Evolutionary conservation across 2,329 filamentous ascomycete genomes (phyloP).

Genomic region (Fusarium liriodendri): DNA sequence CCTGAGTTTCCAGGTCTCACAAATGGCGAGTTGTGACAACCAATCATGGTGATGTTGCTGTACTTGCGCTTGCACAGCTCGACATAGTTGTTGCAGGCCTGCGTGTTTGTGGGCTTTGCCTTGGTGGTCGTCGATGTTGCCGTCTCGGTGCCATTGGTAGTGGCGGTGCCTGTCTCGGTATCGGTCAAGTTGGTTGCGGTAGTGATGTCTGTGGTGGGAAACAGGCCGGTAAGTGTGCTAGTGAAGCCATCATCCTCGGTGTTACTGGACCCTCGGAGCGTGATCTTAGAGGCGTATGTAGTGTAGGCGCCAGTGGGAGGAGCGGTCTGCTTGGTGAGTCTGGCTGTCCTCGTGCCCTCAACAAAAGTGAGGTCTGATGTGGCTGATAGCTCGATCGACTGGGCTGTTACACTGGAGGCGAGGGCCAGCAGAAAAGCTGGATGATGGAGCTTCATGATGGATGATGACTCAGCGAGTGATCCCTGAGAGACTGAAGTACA

Average conservation of each 20-base stretch:
- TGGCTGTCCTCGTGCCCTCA: constrained; percentile 51
- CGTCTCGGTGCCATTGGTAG: constrained; percentile 53
- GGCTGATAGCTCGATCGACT: constrained; percentile 45
- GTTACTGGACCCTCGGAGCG: constrained; percentile 21
- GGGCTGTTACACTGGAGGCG: constrained; percentile 38
- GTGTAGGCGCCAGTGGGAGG: constrained; percentile 44
- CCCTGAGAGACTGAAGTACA: background rate
- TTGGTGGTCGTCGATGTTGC: constrained; percentile 46
- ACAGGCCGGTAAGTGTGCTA: constrained; percentile 58
- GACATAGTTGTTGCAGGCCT: constrained; percentile 81
- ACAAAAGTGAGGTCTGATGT: constrained; percentile 52
- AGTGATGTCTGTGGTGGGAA: constrained; percentile 48
- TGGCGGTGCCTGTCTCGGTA: constrained; percentile 38
- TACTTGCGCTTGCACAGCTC: constrained; percentile 83
- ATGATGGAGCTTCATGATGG: constrained; percentile 40
- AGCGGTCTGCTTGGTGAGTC: constrained; percentile 51
- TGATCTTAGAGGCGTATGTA: constrained; percentile 43
- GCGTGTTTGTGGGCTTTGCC: constrained; percentile 72
- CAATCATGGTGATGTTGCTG: constrained; percentile 83
- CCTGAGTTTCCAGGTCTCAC: constrained; percentile 75
- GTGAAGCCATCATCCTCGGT: constrained; percentile 45
- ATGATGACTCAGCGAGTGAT: background rate
- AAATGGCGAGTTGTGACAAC: constrained; percentile 86
- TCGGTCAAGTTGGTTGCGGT: background rate
- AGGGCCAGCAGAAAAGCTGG: constrained; percentile 39